Conservation (phyloP, 1,139 yeast genomes). For the Geotrichum reessii region DNA sequence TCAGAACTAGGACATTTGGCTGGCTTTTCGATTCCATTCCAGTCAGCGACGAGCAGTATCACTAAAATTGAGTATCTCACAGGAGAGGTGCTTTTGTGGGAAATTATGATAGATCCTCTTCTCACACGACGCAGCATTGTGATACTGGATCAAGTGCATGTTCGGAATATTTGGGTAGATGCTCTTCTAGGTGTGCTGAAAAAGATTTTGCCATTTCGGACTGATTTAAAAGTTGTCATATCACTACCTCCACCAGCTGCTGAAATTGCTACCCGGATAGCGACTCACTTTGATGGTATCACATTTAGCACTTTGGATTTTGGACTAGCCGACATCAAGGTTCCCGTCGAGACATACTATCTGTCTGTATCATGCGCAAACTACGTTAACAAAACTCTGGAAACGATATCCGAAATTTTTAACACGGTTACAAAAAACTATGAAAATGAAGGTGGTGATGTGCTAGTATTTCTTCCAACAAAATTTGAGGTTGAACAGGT, state of each 20-base stretch:
- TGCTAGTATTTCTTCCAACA: conserved; percentile 74
- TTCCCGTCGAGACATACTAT: conserved; percentile 69
- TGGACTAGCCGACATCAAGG: conserved; percentile 12
- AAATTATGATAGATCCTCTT: conserved; percentile 57
- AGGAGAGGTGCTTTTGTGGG: conserved; percentile 73
- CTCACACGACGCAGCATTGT: conserved; percentile 63
- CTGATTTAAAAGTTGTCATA: conserved; percentile 10
- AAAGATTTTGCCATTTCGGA: conserved; percentile 33
- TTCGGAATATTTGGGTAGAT: conserved; percentile 72
- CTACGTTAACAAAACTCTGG: conserved; percentile 67
- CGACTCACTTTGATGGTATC: conserved; percentile 36
- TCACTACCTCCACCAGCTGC: conserved; percentile 5
- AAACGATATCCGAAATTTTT: conserved; percentile 70
- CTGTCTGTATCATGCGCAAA: conserved; percentile 70
- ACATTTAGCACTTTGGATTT: neutral
- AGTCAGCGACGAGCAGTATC: conserved; percentile 48
- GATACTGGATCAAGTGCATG: conserved; percentile 87
- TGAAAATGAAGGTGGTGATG: conserved; percentile 75
- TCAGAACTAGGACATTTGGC: conserved; percentile 26
- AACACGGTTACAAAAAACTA: conserved; percentile 45
- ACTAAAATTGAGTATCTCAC: conserved; percentile 69
- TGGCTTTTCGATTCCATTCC: conserved; percentile 61
- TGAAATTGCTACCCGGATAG: conserved; percentile 26
- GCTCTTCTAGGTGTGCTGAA: conserved; percentile 66
- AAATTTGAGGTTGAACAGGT: conserved; percentile 87